Evolutionary conservation across 805 yeast genomes (phyloP).

Genomic region (Cyberlindnera xylosilytica): DNA sequence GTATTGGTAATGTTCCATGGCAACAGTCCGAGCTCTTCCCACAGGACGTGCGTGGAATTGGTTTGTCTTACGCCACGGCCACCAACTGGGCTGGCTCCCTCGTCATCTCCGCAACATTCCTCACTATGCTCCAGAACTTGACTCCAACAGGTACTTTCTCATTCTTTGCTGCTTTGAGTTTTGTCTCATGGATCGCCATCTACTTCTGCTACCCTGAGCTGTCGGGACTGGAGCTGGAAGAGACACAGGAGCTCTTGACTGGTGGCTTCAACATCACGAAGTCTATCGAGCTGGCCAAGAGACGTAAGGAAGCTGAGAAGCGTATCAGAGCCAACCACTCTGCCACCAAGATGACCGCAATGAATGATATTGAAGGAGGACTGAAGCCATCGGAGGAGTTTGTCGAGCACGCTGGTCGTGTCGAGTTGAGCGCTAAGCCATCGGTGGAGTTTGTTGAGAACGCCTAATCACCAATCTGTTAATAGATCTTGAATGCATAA

Average conservation of each 20-base stretch:
- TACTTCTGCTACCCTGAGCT: constrained; percentile 89
- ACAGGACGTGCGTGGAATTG: constrained; percentile 87
- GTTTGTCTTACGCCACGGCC: constrained; percentile 85
- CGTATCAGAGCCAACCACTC: too few species aligned
- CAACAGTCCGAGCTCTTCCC: constrained; percentile 94
- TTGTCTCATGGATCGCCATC: constrained; percentile 66
- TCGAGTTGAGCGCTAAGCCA: background rate
- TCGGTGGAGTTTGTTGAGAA: background rate
- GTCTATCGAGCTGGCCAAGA: constrained; percentile 50
- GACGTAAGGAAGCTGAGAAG: constrained; percentile 27
- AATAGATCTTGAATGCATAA: too few species aligned
- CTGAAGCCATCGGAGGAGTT: background rate
- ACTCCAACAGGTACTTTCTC: constrained; percentile 95
- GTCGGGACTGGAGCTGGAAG: constrained; percentile 85
- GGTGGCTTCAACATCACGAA: constrained; percentile 83
- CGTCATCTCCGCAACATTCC: constrained; percentile 83
- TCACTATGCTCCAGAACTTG: constrained; percentile 87
- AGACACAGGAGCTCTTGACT: constrained; percentile 73
- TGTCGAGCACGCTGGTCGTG: background rate
- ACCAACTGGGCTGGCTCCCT: constrained; percentile 94
- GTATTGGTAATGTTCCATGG: constrained; percentile 98
- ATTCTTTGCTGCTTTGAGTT: constrained; percentile 79
- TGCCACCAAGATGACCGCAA: too few species aligned
- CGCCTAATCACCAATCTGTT: too few species aligned
- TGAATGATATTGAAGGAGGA: background rate